Evolutionary conservation across 768 basidiomycete species (phyloP), one percentile per base, ranked within the genome.

Genomic region (Paxillus involutus): DNA sequence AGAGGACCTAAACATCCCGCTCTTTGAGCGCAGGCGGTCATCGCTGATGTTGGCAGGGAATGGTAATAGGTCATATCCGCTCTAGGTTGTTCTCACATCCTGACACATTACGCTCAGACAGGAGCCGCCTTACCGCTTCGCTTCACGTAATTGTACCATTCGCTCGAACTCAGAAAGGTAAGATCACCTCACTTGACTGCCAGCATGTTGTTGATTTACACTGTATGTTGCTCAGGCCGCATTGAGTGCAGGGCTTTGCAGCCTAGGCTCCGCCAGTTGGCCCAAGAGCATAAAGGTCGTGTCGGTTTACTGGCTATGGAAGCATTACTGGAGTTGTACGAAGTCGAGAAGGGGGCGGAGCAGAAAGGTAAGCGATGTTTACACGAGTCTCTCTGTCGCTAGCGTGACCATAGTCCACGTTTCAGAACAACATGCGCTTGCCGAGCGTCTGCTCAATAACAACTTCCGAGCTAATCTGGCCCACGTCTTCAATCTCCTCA

Each of bases 281-380:
- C 63, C 3, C 32, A 11, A 35, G 60, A 44, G 12, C 2, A 52
- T 1, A 51, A 51, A 0, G 17, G 48, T 26, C 39, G 55, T 6
- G 37, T 67, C 19, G 63, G 65, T 39, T 52, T 51, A 19, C 55
- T 66, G 3, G 60, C 65, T 13, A 60, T 62, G 3, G 63, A 65
- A 21, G 55, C 65, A 47, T 40, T 49, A 4, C 56, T 67, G 32
- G 51, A 39, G 6, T 39, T 67, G 7, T 57, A 55, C 2, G 37
- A 59, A 8, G 9, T 13, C 5, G 58, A 21, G 21, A 21, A 21
- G 21, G 21, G 21, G 21, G 21, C 1, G 21, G 21, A 21, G 21
- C 21, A 60, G 0, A 50, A 2, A 33, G 26, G 64, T 57, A 44
- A 1, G 62, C 2, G 21, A 4, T 5, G 3, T 26, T 14, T 17